Evolutionary conservation across 2,329 filamentous ascomycete species (phyloP), one percentile per base, ranked within the genome.

Genomic region (Colletotrichum cordylinicola): DNA sequence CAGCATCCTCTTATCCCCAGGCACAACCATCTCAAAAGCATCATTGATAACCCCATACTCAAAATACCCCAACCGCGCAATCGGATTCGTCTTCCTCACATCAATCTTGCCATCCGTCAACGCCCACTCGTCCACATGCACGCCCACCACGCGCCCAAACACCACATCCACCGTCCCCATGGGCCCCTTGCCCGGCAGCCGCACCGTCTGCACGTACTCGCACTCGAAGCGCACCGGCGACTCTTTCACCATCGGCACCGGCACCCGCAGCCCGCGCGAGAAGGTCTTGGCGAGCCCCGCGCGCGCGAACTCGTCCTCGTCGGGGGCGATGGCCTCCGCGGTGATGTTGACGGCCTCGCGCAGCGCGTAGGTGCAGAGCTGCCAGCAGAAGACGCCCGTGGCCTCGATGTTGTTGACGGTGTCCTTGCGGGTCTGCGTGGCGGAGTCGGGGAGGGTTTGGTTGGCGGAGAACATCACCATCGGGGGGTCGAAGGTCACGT

Each of bases 401-500:
- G 27, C 31, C 27, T 71, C 68, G 8, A 71, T 31, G 31, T 71
- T 71, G 39, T 71, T 66, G 39, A 71, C 68, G 15, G 68, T 71
- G 39, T 71, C 68, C 18, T 71, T 71, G 31, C 68, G 68, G 4
- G 35, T 24, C 2, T 31, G 24, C 16, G 8, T 33, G 9, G 58
- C 18, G 58, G 8, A 18, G 29, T 31, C 31, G 29, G 18, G 15
- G 16, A 29, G 13, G 0, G 58, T 66, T 15, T 71, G 68, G 39
- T 71, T 71, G 0, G 68, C 68, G 43, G 58, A 66, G 21, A 71
- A 71, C 68, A 71, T 71, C n/a, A 71, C 68, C 68, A 71, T 66
- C 6, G 68, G 68, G 4, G 68, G 68, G 12, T 71, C 68, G 21
- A 71, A 71, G 37, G 58, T 66, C 39, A 71, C 68, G 1, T 71